Base-by-base conservation (phyloP, 78 protist genomes). In the Guillardia theta region DNA sequence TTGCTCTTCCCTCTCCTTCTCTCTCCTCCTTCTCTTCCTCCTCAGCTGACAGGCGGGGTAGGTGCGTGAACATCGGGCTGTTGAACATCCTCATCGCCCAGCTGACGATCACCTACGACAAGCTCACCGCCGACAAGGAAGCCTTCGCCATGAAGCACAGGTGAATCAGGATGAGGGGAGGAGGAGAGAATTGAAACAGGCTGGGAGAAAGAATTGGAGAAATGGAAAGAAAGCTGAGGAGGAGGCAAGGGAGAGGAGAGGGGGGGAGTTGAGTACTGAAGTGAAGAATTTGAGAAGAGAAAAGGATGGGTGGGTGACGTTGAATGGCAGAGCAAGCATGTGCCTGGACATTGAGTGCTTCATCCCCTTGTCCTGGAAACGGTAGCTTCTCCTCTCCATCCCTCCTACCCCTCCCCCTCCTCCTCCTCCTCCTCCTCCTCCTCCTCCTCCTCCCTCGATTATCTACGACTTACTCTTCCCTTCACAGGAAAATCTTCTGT, bases 41-140 rank as follows among this genome's bases (percentile, higher is more conserved):
- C n/a, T n/a, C n/a, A n/a, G n/a, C n/a, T n/a, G n/a, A n/a, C n/a
- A n/a, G n/a, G n/a, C n/a, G n/a, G n/a, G n/a, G n/a, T n/a, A n/a
- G n/a, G n/a, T n/a, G n/a, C n/a, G n/a, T n/a, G n/a, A n/a, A n/a
- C n/a, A n/a, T n/a, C n/a, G n/a, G n/a, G n/a, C n/a, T n/a, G n/a
- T n/a, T 70, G 46, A 70, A 70, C 83, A 33, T 70, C 45, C 83
- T 70, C 83, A 70, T 70, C 83, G 83, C 83, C 36, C 83, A 70
- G 83, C 83, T 70, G 36, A 12, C 83, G 45, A 15, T 58, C 27
- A 24, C 83, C 9, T 70, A 70, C 83, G 83, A 33, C 36, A 24
- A 70, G 70, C 70, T 58, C 27, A 9, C 27, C 27, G 70, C 70
- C 27, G 70, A 58, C 70, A 58, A 58, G 70, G 70, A 58, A 58